Percentiles rank a stretch among this genome's conserved stretches.
Evolutionary conservation across 768 basidiomycete genomes (phyloP).

Genomic region (Sarcomyxa edulis): DNA sequence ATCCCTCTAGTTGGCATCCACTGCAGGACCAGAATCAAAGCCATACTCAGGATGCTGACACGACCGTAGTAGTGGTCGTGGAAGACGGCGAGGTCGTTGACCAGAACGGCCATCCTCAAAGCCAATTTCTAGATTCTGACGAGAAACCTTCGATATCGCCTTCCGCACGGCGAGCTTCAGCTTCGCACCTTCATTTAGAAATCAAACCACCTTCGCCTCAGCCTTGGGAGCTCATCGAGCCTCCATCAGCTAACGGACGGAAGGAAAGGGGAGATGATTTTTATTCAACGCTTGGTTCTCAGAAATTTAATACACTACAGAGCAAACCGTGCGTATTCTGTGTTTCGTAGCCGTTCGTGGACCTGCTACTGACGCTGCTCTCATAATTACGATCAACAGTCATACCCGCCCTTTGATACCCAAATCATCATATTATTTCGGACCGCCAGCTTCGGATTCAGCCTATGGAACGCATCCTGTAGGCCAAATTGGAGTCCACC

Average conservation of each 20-base stretch:
- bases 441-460: conserved; percentile 69
- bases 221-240: conserved; percentile 60
- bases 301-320: conserved; percentile 38
- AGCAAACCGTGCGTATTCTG: conserved; percentile 38
- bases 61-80: conserved; percentile 6
- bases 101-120: conserved; percentile 19
- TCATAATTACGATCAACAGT: neutral
- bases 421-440: conserved; percentile 80
- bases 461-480: conserved; percentile 78
- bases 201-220: conserved; percentile 50
- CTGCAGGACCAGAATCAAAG: conserved; percentile 8
- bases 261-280: conserved; percentile 29
- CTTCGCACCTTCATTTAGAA: conserved; percentile 47
- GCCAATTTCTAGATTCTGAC: conserved; percentile 17
- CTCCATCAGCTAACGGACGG: conserved; percentile 36
- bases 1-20: conserved; percentile 26
- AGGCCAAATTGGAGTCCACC: conserved; percentile 84
- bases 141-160: conserved; percentile 19
- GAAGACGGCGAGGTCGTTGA: conserved; percentile 14
- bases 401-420: conserved; percentile 56
- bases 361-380: conserved; percentile 1
- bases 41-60: no score
- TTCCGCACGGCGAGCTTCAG: conserved; percentile 25
- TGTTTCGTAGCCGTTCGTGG: neutral
- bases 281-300: conserved; percentile 38